Base-by-base conservation (phyloP, 768 basidiomycete genomes). In the Collybia mongolica region DNA sequence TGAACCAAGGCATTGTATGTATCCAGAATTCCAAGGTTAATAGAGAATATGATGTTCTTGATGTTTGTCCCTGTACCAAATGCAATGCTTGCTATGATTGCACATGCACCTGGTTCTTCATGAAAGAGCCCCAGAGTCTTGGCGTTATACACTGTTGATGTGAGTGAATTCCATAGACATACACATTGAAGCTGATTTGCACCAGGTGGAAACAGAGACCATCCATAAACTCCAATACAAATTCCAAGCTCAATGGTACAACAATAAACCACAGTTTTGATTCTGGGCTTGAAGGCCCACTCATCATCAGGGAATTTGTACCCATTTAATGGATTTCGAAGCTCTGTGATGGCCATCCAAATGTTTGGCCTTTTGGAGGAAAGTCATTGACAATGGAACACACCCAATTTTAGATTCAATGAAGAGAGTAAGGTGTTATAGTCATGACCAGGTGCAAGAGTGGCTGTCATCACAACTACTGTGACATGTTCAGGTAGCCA, bases 401-500 rank as follows among this genome's bases (percentile, higher is more conserved):
- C 20, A 7, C 41, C 46, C 3, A 12, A 15, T 24, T 39, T 28
- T 12, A 53, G 28, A 5, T 20, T 37, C 6, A 53, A 26, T 20
- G 35, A 18, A 2, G 19, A 1, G 14, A 46, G 43, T 5, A 53
- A 47, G 14, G 52, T 17, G 35, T 48, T 20, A 18, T 46, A 40
- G 11, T 14, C 44, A 18, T 29, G 26, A 17, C 45, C 51, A 12
- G 51, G 51, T 19, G 32, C 12, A 28, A 52, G 40, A 5, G 51
- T 52, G 20, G 51, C 51, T 17, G 42, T 50, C 1, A 56, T 51
- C 22, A 52, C 48, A 11, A 58, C 53, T 17, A 57, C 35, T 9
- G 54, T 36, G 45, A 52, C 49, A 32, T 59, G 57, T 7, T 46
- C 14, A 5, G 57, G 60, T 43, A 59, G 54, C 2, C 57, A 54